Conservation (phyloP, 2,329 filamentous ascomycete genomes). For the Penicillium crustosum region DNA sequence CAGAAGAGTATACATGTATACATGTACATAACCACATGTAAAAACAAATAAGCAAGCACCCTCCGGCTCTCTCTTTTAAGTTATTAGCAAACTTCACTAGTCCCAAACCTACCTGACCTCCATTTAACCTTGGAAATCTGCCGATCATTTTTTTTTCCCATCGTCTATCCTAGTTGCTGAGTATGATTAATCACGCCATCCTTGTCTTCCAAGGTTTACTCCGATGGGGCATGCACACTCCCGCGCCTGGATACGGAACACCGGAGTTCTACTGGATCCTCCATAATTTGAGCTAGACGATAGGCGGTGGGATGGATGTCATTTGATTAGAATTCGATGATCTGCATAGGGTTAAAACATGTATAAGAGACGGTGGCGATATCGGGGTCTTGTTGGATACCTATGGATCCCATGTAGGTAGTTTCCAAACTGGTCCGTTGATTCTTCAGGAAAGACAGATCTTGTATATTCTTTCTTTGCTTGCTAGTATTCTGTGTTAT, state of each 20-base stretch:
- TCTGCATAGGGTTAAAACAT: background rate
- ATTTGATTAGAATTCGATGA: background rate
- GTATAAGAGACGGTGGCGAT: background rate
- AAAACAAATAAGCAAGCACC: background rate
- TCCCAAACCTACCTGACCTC: background rate
- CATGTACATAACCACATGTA: background rate
- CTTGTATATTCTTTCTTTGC: background rate
- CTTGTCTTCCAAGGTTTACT: background rate
- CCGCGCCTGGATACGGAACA: background rate
- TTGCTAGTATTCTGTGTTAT: background rate
- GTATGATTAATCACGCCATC: background rate
- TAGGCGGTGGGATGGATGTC: background rate
- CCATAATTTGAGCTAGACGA: background rate
- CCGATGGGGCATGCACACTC: background rate
- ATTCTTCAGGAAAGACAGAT: background rate
- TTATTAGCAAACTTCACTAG: slow-evolving; percentile 1
- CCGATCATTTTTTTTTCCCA: background rate
- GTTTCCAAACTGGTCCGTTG: background rate
- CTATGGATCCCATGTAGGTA: background rate
- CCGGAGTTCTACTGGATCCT: background rate
- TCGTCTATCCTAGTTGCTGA: background rate
- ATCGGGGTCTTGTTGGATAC: background rate
- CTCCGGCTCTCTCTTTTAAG: background rate
- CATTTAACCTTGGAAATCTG: background rate
- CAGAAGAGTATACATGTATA: background rate